Evolutionary conservation across 345 rosid genomes (phyloP), one percentile per base, ranked within the genome.

Genomic region (Melaleuca quinquenervia): DNA sequence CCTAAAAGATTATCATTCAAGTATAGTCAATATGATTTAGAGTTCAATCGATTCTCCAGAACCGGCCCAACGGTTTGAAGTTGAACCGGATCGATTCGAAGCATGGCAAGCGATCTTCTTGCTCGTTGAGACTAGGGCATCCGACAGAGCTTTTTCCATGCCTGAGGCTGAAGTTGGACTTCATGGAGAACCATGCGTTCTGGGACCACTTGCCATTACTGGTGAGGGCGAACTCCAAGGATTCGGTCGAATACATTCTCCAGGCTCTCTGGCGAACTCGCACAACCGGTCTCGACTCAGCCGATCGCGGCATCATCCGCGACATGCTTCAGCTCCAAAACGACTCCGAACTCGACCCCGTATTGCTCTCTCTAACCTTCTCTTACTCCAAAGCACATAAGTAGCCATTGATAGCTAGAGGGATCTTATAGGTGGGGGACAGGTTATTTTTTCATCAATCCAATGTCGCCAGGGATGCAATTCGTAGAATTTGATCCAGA

Each of bases 261-360:
- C 94, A 93, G 86, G 89, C 94, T 62, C 93, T 94, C 36, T 94
- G 94, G 95, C 89, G 90, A 82, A 92, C 94, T 82, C 94, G 95
- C 48, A 85, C 86, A 58, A 91, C 92, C 82, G 94, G 96, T 58
- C 93, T 94, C 58, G 94, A 90, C 62, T 84, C 93, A 74, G 92
- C 91, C 84, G 94, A 84, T 86, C 95, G 95, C 54, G 91, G 50
- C 56, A 83, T 91, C 88, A 87, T 94, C 91, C 56, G 88, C 86
- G 87, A 91, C 82, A 88, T 91, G 90, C 95, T 94, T 51, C 93
- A 91, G 85, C 93, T 93, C 85, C 92, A 91, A 49, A 88, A 90
- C 88, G 94, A 92, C 49, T 32, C 94, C 88, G 94, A 91, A 82
- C 94, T 94, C 88, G 95, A 94, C 89, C 96, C 96, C 2, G 96